These are phyloP conservation scores for Neurospora sp. DNA, from an alignment of 495 filamentous ascomycete genomes.

Conservation along the genomic window DNA sequence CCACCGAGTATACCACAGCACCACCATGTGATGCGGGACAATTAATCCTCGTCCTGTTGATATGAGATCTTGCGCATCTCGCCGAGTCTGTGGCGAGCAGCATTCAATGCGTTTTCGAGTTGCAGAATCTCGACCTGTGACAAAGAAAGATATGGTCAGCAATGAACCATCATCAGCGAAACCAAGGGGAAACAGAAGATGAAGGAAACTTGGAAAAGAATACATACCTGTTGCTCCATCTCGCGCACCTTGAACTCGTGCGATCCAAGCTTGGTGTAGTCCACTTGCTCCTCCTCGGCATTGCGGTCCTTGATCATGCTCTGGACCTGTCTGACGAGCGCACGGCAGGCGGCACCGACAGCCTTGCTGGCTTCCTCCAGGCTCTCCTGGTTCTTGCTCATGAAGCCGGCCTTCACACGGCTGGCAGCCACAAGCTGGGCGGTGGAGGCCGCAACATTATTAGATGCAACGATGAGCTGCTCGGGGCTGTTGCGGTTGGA, in stretches of 20 bases:
- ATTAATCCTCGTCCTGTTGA: constrained; percentile 54
- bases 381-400: constrained; percentile 88
- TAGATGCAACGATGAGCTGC: constrained; percentile 94
- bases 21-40: background rate
- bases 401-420: constrained; percentile 94
- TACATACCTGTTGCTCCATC: constrained; percentile 97
- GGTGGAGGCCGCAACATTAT: constrained; percentile 91
- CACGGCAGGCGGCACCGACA: constrained; percentile 78
- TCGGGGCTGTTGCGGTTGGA: constrained; percentile 84
- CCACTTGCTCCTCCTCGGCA: constrained; percentile 73
- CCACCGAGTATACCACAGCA: background rate
- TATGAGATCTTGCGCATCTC: constrained; percentile 99
- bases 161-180: background rate
- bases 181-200: constrained; percentile 3
- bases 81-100: constrained; percentile 73
- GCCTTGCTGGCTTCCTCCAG: constrained; percentile 88
- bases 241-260: constrained; percentile 98
- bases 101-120: constrained; percentile 77
- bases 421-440: constrained; percentile 93
- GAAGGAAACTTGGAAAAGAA: constrained; percentile 3
- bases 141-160: constrained; percentile 8
- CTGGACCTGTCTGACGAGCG: constrained; percentile 87
- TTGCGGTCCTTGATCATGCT: constrained; percentile 80
- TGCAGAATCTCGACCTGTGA: constrained; percentile 89
- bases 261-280: constrained; percentile 75